These are phyloP conservation scores for Asclepias syriaca DNA, from an alignment of 257 asterid genomes.

Conservation along the genomic window DNA sequence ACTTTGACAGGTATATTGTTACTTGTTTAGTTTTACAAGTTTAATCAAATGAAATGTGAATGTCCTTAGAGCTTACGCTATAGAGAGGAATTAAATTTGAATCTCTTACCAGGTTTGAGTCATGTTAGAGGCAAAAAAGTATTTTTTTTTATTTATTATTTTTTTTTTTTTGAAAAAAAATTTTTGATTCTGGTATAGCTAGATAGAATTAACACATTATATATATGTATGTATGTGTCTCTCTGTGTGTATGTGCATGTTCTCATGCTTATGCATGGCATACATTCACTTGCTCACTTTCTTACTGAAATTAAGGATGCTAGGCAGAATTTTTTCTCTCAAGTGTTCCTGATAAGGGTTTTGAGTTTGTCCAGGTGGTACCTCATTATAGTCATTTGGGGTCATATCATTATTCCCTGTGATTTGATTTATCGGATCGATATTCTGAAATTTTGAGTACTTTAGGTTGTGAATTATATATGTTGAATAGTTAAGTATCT, in stretches of 20 bases:
- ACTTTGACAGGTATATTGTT: constrained; percentile 61
- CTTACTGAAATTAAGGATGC: neutral
- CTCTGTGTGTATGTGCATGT: neutral
- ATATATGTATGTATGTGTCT: too few relatives aligned
- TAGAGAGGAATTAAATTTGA: too few relatives aligned
- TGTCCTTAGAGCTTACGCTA: neutral
- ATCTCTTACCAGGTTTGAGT: too few relatives aligned
- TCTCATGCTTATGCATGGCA: neutral
- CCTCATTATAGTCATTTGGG: neutral
- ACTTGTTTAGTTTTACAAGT: neutral
- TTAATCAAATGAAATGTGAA: neutral
- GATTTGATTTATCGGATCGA: neutral
- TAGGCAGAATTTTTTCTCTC: neutral
- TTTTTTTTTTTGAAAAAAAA: neutral
- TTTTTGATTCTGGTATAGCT: neutral
- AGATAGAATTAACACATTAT: neutral
- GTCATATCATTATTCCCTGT: neutral
- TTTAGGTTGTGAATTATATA: neutral
- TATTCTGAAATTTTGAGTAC: neutral
- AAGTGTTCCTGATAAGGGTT: too few relatives aligned
- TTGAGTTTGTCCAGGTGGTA: neutral
- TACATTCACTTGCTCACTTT: neutral
- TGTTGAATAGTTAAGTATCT: neutral
- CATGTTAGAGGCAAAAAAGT: too few relatives aligned
- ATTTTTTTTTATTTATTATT: too few relatives aligned